Percentiles rank a stretch among this genome's conserved stretches.
Conservation (phyloP, 345 rosid genomes). For the Laguncularia racemosa region DNA sequence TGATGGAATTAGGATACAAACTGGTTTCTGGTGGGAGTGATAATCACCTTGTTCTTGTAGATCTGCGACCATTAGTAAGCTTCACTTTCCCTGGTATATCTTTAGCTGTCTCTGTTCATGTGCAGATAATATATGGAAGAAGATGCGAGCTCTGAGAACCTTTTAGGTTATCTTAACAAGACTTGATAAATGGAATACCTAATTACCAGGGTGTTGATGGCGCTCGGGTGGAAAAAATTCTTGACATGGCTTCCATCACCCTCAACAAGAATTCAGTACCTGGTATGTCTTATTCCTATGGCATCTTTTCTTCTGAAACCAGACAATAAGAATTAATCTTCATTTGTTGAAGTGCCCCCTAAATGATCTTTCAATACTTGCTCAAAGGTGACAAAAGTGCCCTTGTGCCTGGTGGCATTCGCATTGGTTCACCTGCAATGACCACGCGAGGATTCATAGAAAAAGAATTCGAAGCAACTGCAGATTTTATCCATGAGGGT, state of each 20-base stretch:
- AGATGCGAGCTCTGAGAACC: background rate
- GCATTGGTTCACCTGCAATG: constrained; percentile 93
- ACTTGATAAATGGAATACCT: background rate
- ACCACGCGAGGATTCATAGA: constrained; percentile 79
- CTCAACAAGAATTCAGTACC: constrained; percentile 95
- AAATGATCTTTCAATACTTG: background rate
- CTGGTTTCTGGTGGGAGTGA: constrained; percentile 93
- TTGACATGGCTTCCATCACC: constrained; percentile 88
- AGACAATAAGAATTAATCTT: background rate
- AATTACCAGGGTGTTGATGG: constrained; percentile 74
- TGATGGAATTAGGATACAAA: constrained; percentile 68
- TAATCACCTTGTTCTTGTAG: constrained; percentile 87
- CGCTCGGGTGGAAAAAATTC: constrained; percentile 87
- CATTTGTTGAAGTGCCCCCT: background rate
- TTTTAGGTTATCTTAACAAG: background rate
- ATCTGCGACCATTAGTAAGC: constrained; percentile 77
- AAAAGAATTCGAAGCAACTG: constrained; percentile 61
- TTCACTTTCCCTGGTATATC: background rate
- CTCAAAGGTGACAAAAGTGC: constrained; percentile 83
- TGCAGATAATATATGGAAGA: background rate
- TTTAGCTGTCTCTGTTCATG: background rate
- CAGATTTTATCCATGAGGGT: constrained; percentile 78
- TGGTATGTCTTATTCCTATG: constrained; percentile 30
- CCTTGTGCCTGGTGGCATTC: constrained; percentile 83
- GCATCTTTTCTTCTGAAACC: too few relatives aligned